Conservation (phyloP, 495 filamentous ascomycete species). For the Sabuloglossum arenarium region DNA sequence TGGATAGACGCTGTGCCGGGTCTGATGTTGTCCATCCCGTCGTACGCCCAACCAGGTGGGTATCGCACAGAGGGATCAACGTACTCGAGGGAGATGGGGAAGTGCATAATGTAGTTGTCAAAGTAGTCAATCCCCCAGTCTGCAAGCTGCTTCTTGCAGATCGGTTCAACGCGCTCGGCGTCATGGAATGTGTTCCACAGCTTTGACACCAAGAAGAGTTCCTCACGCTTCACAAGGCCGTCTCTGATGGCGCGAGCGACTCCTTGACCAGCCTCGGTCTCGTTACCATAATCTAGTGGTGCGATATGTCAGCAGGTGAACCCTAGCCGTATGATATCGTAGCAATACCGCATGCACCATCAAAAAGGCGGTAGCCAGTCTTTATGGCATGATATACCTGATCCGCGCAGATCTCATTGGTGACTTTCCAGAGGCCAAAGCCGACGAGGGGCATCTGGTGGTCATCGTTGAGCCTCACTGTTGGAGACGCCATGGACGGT, state of each 20-base stretch:
- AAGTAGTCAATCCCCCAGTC: constrained; percentile 79
- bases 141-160: constrained; percentile 46
- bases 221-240: constrained; percentile 63
- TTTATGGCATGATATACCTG: constrained; percentile 82
- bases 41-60: constrained; percentile 50
- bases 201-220: constrained; percentile 85
- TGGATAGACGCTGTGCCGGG: constrained; percentile 51
- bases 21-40: constrained; percentile 33
- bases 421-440: constrained; percentile 70
- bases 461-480: constrained; percentile 62
- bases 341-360: constrained; percentile 60
- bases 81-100: constrained; percentile 61
- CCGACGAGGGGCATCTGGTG: constrained; percentile 77
- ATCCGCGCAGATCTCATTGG: constrained; percentile 51
- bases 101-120: constrained; percentile 67
- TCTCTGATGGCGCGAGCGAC: constrained; percentile 75
- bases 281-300: constrained; percentile 67
- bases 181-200: constrained; percentile 86
- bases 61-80: constrained; percentile 59
- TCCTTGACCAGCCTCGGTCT: constrained; percentile 64
- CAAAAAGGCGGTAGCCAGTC: constrained; percentile 66
- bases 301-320: not conserved
- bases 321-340: not conserved
- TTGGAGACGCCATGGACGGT: constrained; percentile 11
- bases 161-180: constrained; percentile 47